Evolutionary conservation across 306 rosid genomes (phyloP).

Genomic region (Prunus mume): DNA sequence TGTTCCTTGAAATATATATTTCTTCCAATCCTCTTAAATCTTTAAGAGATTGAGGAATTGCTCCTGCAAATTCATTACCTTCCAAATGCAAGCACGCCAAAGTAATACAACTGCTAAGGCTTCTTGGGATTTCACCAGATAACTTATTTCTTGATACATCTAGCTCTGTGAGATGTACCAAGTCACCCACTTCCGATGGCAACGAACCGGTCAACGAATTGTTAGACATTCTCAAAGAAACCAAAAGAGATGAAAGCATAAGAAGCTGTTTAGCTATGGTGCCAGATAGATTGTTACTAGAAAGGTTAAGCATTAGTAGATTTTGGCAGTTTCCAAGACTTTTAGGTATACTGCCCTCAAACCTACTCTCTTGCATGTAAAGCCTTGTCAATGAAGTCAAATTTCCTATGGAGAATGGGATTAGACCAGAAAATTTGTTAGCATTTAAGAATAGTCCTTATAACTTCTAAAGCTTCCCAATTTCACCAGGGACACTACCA

Average conservation of each 20-base stretch:
- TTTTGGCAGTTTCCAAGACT: neutral
- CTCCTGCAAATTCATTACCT: neutral
- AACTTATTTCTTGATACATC: conserved; percentile 26
- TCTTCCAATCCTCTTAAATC: conserved; percentile 19
- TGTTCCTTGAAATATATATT: conserved; percentile 27
- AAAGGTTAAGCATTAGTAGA: neutral
- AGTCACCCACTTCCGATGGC: conserved; percentile 30
- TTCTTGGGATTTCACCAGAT: conserved; percentile 23
- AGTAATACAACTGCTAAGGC: conserved; percentile 22
- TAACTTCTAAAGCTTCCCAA: conserved; percentile 25
- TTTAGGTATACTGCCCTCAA: neutral
- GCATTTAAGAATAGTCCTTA: neutral
- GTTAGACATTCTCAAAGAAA: conserved; percentile 14
- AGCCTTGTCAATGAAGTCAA: conserved; percentile 4
- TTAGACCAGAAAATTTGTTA: neutral
- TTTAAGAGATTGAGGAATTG: conserved; percentile 16
- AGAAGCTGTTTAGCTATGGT: conserved; percentile 27
- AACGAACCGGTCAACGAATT: conserved; percentile 28
- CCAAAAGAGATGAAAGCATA: conserved; percentile 23
- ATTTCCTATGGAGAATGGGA: neutral
- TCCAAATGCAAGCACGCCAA: conserved; percentile 2
- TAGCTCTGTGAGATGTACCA: neutral
- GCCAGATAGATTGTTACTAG: conserved; percentile 25
- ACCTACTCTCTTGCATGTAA: conserved; percentile 9
- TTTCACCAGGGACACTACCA: conserved; percentile 7